A percentile compares a stretch with the other conserved stretches of the same genome.
phyloP scores from a whole-genome alignment of 768 basidiomycete genomes.

The Trametes gibbosa region DNA sequence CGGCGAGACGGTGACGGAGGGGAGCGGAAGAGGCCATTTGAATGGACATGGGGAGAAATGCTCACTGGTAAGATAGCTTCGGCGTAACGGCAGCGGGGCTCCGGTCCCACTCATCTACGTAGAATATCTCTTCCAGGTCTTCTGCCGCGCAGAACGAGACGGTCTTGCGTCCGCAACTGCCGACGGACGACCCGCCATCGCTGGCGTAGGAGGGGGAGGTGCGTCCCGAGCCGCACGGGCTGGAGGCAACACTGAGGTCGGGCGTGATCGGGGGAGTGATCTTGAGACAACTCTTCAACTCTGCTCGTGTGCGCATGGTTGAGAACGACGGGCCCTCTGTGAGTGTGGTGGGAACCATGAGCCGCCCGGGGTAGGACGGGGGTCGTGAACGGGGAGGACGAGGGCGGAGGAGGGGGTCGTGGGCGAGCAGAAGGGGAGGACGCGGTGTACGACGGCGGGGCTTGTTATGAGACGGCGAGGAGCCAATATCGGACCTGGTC shows the following conservation, averaged over 20 bases:
- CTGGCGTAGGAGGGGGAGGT: slow-evolving; percentile 15
- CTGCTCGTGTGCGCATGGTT: slow-evolving; percentile 13
- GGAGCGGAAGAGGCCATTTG: background rate
- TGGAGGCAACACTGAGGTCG: slow-evolving; percentile 15
- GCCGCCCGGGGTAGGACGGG: too few relatives aligned
- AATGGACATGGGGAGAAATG: slow-evolving; percentile 16
- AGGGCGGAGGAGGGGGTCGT: background rate
- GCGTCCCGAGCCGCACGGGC: slow-evolving; percentile 21
- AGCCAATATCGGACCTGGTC: background rate
- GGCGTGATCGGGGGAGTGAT: slow-evolving; percentile 21
- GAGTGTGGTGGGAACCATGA: background rate
- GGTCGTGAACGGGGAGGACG: background rate
- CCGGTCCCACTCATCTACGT: slow-evolving; percentile 79
- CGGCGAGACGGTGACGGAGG: background rate
- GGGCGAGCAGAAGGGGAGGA: background rate
- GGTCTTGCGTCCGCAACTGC: slow-evolving; percentile 41
- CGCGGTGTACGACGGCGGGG: background rate
- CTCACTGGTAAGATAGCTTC: slow-evolving; percentile 67
- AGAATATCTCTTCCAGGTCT: slow-evolving; percentile 54
- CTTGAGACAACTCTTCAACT: slow-evolving; percentile 25
- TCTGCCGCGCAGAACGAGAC: slow-evolving; percentile 59
- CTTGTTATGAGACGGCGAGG: slow-evolving; percentile 16
- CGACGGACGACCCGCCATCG: slow-evolving; percentile 5
- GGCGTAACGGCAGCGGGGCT: slow-evolving; percentile 65
- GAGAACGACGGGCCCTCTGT: background rate